Evolutionary conservation across 768 basidiomycete genomes (phyloP).

Genomic region (Tephrocybe sp.): DNA sequence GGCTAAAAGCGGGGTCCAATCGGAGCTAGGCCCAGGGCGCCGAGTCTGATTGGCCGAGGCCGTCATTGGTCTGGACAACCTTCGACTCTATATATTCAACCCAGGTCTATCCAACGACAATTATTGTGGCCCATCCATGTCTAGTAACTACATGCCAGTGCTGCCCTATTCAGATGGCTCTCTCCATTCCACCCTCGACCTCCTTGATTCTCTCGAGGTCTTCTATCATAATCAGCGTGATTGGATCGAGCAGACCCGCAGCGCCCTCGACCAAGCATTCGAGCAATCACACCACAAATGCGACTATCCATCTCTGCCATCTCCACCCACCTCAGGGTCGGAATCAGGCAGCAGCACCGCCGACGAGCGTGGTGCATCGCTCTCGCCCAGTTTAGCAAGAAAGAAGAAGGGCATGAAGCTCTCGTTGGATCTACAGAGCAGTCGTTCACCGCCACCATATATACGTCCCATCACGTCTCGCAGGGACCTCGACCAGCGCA

Average conservation of each 20-base stretch:
- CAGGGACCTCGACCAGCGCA: slow-evolving; percentile 24
- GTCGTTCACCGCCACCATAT: slow-evolving; percentile 20
- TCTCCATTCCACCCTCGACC: slow-evolving; percentile 49
- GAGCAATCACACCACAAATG: not conserved
- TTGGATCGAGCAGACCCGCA: slow-evolving; percentile 71
- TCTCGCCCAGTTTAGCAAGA: slow-evolving; percentile 47
- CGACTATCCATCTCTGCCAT: slow-evolving; percentile 8
- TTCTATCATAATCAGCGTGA: slow-evolving; percentile 73
- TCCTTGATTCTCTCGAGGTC: slow-evolving; percentile 62
- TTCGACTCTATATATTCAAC: slow-evolving; percentile 10
- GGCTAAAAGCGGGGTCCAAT: slow-evolving; percentile 13
- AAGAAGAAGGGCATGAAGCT: slow-evolving; percentile 63
- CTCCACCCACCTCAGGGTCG: slow-evolving; percentile 12
- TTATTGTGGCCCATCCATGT: slow-evolving; percentile 22
- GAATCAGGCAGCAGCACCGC: slow-evolving; percentile 4
- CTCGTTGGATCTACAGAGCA: slow-evolving; percentile 27
- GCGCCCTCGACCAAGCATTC: slow-evolving; percentile 42
- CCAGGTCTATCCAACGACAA: too few relatives aligned
- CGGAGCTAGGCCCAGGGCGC: slow-evolving; percentile 14
- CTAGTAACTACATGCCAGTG: slow-evolving; percentile 28
- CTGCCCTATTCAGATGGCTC: slow-evolving; percentile 28
- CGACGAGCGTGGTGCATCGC: slow-evolving; percentile 21
- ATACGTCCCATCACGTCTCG: slow-evolving; percentile 15
- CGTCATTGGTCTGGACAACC: slow-evolving; percentile 20
- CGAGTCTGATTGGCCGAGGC: slow-evolving; percentile 22